Evolutionary conservation across 2,329 filamentous ascomycete genomes (phyloP), one percentile per base, ranked within the genome.

Genomic region (Neopestalotiopsis sp.): DNA sequence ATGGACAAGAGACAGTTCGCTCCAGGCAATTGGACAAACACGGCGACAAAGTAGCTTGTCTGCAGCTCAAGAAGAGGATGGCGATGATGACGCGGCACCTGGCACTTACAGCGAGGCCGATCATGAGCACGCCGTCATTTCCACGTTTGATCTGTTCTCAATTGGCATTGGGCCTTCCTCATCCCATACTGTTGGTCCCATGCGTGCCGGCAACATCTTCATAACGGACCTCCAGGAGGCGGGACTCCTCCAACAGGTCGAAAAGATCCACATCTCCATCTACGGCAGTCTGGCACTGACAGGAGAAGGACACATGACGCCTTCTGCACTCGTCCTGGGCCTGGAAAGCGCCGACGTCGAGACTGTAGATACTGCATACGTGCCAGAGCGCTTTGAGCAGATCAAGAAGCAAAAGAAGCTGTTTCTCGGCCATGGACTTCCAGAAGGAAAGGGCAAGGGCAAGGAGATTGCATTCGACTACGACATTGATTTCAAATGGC

Each of bases 151-250:
- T 73, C 78, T 86, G 42, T 86, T 86, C 75, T 85, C 84, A 40
- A 85, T 86, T 66, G 84, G 84, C 71, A 85, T 86, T 71, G 84
- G 84, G 0, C 84, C 84, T 12, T 86, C 84, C 0, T 86, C 84
- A 1, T 86, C 84, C 12, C 84, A 86, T 74, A 86, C 84, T 0
- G 84, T 86, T 30, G 84, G 84, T 1, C 84, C 84, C 20, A 86
- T 86, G 84, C 82, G 84, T 20, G 84, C 84, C 6, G 84, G 84
- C 42, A 85, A 84, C 72, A 86, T 86, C 71, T 86, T 86, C 70
- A 80, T 86, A 28, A 78, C 82, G 17, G 84, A 86, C 68, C 75
- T 86, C 10, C 78, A 79, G 59, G 83, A 86, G 67, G 83, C 84
- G 24, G 79, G 79, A 20, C 74, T 86, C 3, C 75, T 86, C 64